Conservation (phyloP, 2,329 filamentous ascomycete genomes). For the Trichoderma atroviride region DNA sequence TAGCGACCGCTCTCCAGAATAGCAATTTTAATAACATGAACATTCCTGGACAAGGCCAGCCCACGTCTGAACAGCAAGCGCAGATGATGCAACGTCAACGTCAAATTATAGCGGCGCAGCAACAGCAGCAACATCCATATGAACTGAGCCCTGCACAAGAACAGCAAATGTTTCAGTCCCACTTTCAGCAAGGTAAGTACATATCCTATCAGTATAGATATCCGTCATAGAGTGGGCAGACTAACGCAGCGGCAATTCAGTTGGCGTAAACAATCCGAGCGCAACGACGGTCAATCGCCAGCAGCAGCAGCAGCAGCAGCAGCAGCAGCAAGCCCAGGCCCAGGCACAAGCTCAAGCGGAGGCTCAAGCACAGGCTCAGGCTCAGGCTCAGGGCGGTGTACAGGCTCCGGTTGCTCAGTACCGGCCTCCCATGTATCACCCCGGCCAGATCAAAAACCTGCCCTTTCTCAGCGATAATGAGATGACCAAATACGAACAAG, state of each 20-base stretch:
- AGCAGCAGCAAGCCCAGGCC: conserved; percentile 31
- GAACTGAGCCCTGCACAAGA: too few species aligned
- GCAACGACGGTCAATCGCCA: conserved; percentile 28
- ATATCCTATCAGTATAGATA: background rate
- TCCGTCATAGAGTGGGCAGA: background rate
- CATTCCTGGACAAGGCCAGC: conserved; percentile 32
- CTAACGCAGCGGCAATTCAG: conserved; percentile 33
- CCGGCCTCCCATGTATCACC: conserved; percentile 50
- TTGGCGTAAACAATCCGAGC: conserved; percentile 39
- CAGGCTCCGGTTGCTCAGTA: conserved; percentile 33
- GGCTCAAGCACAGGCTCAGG: too few species aligned
- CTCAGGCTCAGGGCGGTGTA: conserved; percentile 31
- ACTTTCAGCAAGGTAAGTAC: conserved; percentile 41
- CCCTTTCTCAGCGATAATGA: conserved; percentile 57
- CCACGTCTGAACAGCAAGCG: conserved; percentile 41
- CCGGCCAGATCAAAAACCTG: conserved; percentile 55
- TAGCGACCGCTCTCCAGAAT: conserved; percentile 47
- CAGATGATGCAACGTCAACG: conserved; percentile 44
- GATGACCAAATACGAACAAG: conserved; percentile 60
- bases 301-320: too few species aligned
- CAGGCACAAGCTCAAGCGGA: too few species aligned
- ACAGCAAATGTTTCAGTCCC: too few species aligned
- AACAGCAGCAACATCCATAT: conserved; percentile 46
- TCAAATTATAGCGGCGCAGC: conserved; percentile 45
- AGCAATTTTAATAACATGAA: conserved; percentile 40